Percentiles rank a stretch among this genome's conserved stretches.
Conservation (phyloP, 305 asterid genomes). For the Fraxinus sp. region DNA sequence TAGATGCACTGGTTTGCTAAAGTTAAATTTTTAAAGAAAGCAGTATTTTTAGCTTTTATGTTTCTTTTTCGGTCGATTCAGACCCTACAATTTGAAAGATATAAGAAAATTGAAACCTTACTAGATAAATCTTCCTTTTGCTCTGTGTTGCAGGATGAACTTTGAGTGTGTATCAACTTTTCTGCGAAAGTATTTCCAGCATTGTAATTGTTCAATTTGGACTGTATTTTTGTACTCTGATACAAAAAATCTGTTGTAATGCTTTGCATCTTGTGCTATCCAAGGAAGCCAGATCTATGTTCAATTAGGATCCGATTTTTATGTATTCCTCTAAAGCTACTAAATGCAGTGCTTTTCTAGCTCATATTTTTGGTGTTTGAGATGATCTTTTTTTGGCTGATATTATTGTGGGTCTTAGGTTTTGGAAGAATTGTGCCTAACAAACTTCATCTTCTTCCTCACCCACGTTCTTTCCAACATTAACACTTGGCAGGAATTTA, state of each 20-base stretch:
- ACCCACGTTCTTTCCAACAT: neutral
- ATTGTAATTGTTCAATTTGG: neutral
- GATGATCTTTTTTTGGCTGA: neutral
- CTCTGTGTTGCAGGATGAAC: constrained; percentile 64
- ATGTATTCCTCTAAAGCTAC: neutral
- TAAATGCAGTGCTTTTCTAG: neutral
- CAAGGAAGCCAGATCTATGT: neutral
- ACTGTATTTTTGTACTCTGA: neutral
- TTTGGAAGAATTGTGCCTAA: neutral
- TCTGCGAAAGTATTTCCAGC: neutral
- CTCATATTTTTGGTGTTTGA: neutral
- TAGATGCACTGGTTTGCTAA: neutral
- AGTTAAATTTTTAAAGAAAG: neutral
- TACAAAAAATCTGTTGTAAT: constrained; percentile 5
- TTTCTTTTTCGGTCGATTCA: neutral
- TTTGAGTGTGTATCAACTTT: constrained; percentile 30
- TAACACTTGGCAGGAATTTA: no score
- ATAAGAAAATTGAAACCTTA: neutral
- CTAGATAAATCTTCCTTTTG: neutral
- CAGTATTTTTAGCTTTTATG: neutral
- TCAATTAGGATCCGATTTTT: neutral
- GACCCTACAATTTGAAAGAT: neutral
- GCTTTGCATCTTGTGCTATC: neutral
- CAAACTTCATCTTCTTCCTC: neutral
- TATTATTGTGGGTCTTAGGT: neutral